Conservation (phyloP, 2,329 filamentous ascomycete species). For the Colletotrichum sojae region DNA sequence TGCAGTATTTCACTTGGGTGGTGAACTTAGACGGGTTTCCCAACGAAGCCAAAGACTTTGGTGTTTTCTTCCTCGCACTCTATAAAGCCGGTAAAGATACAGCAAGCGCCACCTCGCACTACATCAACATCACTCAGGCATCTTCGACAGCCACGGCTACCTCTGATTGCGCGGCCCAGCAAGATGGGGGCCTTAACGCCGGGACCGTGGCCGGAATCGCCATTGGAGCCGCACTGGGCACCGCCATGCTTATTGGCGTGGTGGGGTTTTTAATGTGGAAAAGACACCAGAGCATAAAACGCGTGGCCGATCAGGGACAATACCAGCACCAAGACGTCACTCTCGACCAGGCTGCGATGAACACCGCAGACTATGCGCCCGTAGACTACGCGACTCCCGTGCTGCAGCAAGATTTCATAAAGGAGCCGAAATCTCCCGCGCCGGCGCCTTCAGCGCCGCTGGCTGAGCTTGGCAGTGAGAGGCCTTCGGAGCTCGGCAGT, state of each 20-base stretch:
- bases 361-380: neutral
- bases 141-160: too few species aligned
- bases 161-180: too few species aligned
- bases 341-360: neutral
- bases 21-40: too few species aligned
- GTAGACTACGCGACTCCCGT: neutral
- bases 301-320: neutral
- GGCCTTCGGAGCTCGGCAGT: neutral
- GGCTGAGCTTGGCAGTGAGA: conserved; percentile 4
- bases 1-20: too few species aligned
- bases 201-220: conserved; percentile 4
- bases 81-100: too few species aligned
- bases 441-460: neutral
- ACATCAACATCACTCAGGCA: too few species aligned
- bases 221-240: neutral
- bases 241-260: neutral
- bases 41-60: too few species aligned
- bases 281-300: neutral
- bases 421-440: neutral
- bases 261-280: neutral
- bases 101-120: too few species aligned
- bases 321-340: too few species aligned
- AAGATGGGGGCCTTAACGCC: neutral
- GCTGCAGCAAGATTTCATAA: neutral
- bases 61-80: too few species aligned